A percentile compares a stretch with the other conserved stretches of the same genome.
These are phyloP conservation scores for Conringia planisiliqua DNA, from an alignment of 345 rosid genomes.

Conservation along the genomic window DNA sequence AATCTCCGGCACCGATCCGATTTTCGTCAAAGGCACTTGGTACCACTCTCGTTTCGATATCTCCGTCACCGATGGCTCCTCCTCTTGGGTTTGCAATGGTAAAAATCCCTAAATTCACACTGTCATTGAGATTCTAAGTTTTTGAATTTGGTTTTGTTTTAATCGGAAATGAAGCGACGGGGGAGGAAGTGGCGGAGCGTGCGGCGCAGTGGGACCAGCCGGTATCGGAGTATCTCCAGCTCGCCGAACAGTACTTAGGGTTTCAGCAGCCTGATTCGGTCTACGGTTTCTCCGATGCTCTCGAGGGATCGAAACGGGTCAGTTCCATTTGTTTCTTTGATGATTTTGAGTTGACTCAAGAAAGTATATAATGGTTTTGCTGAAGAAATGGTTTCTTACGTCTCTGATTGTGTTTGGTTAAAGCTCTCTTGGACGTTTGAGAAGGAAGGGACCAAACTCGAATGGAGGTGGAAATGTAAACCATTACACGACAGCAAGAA, in stretches of 20 bases:
- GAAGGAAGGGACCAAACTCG: slow-evolving; percentile 80
- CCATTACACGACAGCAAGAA: slow-evolving; percentile 50
- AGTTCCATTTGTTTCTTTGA: neutral
- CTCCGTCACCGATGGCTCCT: slow-evolving; percentile 76
- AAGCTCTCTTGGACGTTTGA: slow-evolving; percentile 94
- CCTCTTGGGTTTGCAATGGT: slow-evolving; percentile 78
- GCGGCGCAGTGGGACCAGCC: slow-evolving; percentile 91
- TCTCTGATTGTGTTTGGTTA: slow-evolving; percentile 2
- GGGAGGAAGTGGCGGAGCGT: slow-evolving; percentile 71
- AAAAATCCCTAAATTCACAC: neutral
- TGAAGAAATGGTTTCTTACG: neutral
- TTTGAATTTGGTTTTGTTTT: neutral
- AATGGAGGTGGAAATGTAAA: slow-evolving; percentile 88
- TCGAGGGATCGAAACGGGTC: slow-evolving; percentile 67
- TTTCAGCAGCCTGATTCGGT: slow-evolving; percentile 70
- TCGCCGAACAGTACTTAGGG: slow-evolving; percentile 76
- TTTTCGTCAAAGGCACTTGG: slow-evolving; percentile 81
- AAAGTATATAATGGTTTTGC: neutral
- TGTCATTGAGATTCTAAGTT: too few species aligned
- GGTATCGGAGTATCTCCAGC: slow-evolving; percentile 56
- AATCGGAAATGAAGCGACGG: slow-evolving; percentile 44
- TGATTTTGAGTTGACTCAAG: too few species aligned
- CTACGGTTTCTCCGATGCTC: slow-evolving; percentile 74
- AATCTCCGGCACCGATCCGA: slow-evolving; percentile 38
- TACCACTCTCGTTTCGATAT: slow-evolving; percentile 52